Percentiles rank a stretch among this genome's conserved stretches.
Conservation (phyloP, 116 monocot species). For the Posidonia oceanica region DNA sequence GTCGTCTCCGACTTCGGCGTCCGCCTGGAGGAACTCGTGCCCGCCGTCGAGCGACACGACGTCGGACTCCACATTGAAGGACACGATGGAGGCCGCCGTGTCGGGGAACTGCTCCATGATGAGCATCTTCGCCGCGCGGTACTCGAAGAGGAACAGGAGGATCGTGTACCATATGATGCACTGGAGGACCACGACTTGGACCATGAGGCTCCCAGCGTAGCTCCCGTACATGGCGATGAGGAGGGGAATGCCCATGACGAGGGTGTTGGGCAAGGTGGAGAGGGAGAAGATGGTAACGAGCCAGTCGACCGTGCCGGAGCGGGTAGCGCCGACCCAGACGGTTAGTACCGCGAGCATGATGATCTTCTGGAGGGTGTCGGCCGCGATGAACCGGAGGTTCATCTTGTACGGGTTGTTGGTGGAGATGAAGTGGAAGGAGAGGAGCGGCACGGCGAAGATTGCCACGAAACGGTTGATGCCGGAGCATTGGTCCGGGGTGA, state of each 20-base stretch:
- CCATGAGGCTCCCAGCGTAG: slow-evolving; percentile 56
- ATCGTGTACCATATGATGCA: slow-evolving; percentile 92
- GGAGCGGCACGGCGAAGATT: slow-evolving; percentile 78
- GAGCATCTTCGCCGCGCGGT: slow-evolving; percentile 58
- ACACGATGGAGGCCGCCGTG: slow-evolving; percentile 57
- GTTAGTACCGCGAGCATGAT: slow-evolving; percentile 46
- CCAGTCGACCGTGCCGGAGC: slow-evolving; percentile 48
- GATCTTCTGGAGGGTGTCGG: slow-evolving; percentile 76
- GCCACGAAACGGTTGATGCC: slow-evolving; percentile 89
- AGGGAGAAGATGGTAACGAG: slow-evolving; percentile 75
- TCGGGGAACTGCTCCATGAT: slow-evolving; percentile 77
- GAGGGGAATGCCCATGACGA: slow-evolving; percentile 85
- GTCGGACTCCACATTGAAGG: slow-evolving; percentile 65
- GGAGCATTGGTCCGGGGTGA: slow-evolving; percentile 88
- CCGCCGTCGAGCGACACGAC: slow-evolving; percentile 69
- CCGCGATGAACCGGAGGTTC: slow-evolving; percentile 78
- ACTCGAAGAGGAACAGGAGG: slow-evolving; percentile 83
- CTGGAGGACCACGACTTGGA: slow-evolving; percentile 83
- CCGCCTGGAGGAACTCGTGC: slow-evolving; percentile 33
- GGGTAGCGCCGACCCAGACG: slow-evolving; percentile 34
- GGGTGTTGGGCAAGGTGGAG: slow-evolving; percentile 77
- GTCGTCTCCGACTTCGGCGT: slow-evolving; percentile 60
- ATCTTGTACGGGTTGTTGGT: slow-evolving; percentile 75
- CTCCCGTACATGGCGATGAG: slow-evolving; percentile 85
- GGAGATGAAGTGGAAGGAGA: slow-evolving; percentile 95